phyloP scores from a whole-genome alignment of 106 monocot genomes.

The Allium cepa region DNA sequence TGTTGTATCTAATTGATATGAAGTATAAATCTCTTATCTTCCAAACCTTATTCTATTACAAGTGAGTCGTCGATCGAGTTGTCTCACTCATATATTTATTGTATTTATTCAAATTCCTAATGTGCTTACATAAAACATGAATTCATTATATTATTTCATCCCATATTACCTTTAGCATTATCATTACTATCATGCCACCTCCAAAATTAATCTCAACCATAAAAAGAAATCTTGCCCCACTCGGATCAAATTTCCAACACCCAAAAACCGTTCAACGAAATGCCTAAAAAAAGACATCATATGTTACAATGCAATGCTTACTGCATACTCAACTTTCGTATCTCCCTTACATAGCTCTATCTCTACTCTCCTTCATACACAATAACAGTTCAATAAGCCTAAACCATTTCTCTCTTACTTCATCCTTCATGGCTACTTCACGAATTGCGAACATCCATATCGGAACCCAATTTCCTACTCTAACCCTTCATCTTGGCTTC shows the following conservation, averaged over 20 bases:
- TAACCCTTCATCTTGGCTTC: slow-evolving; percentile 24
- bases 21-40: no score
- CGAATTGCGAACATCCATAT: slow-evolving; percentile 8
- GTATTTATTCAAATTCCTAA: no score
- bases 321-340: slow-evolving; percentile 32
- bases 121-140: no score
- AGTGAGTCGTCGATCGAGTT: no score
- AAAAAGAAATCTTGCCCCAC: slow-evolving; percentile 15
- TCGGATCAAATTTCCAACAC: slow-evolving; percentile 22
- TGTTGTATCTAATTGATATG: no score
- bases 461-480: slow-evolving; percentile 41
- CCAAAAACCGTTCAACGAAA: slow-evolving; percentile 33
- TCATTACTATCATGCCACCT: not conserved
- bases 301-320: slow-evolving; percentile 64
- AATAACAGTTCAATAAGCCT: slow-evolving; percentile 3
- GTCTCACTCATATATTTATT: no score
- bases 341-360: slow-evolving; percentile 17
- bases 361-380: slow-evolving; percentile 45
- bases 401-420: slow-evolving; percentile 64
- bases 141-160: no score
- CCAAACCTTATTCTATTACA: no score
- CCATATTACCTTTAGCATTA: no score
- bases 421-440: slow-evolving; percentile 26
- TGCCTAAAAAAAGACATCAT: slow-evolving; percentile 32
- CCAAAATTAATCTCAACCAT: slow-evolving; percentile 25